phyloP scores from a whole-genome alignment of 345 rosid species.

The Aethionema arabicum region DNA sequence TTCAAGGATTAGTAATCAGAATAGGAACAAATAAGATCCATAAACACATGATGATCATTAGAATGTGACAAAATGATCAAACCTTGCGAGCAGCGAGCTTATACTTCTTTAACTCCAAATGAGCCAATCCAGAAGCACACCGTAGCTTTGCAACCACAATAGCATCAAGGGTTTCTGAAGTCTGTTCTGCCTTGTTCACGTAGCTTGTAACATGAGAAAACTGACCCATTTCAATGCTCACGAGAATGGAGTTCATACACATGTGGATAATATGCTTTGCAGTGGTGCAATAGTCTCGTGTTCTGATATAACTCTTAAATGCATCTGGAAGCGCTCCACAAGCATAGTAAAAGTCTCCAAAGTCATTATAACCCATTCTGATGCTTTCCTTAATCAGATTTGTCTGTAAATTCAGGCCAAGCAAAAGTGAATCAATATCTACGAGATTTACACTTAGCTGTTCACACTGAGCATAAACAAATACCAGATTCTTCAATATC shows the following conservation, averaged over 20 bases:
- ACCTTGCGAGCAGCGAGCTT: slow-evolving; percentile 99
- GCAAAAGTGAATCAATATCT: slow-evolving; percentile 4
- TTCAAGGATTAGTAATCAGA: slow-evolving; percentile 14
- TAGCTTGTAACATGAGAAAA: slow-evolving; percentile 91
- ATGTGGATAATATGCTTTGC: slow-evolving; percentile 86
- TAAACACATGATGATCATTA: slow-evolving; percentile 6
- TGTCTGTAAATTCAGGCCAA: slow-evolving; percentile 51
- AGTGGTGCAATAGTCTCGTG: slow-evolving; percentile 98
- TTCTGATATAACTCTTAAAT: slow-evolving; percentile 80
- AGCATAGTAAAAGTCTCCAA: slow-evolving; percentile 92
- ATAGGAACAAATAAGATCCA: slow-evolving; percentile 8
- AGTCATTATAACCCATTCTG: slow-evolving; percentile 98
- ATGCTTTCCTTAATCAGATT: slow-evolving; percentile 97
- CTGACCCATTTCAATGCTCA: slow-evolving; percentile 98
- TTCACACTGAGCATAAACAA: neutral
- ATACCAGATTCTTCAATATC: slow-evolving; percentile 7
- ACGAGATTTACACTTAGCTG: neutral
- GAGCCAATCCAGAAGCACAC: slow-evolving; percentile 95
- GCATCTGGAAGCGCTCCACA: slow-evolving; percentile 88
- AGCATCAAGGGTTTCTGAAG: slow-evolving; percentile 68
- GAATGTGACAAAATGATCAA: slow-evolving; percentile 18
- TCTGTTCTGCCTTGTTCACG: slow-evolving; percentile 92
- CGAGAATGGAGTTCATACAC: slow-evolving; percentile 95
- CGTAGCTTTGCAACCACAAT: slow-evolving; percentile 61
- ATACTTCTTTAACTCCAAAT: slow-evolving; percentile 81